These are phyloP conservation scores for Coniosporium apollinis DNA, from an alignment of 495 filamentous ascomycete species.

Conservation along the genomic window DNA sequence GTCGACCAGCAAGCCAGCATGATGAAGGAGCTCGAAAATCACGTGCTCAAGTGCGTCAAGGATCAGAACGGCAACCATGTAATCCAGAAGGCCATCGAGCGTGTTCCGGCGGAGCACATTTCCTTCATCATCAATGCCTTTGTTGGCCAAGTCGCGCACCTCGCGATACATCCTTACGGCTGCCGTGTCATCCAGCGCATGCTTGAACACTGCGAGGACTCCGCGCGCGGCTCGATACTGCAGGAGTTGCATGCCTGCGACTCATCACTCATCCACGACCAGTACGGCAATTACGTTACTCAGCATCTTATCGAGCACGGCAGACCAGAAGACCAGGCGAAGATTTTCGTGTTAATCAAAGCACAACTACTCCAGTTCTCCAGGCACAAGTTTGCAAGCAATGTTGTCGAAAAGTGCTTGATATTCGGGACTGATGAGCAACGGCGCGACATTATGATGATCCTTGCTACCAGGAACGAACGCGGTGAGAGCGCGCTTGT, in stretches of 20 bases:
- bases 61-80: slow-evolving; percentile 96
- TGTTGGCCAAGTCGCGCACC: slow-evolving; percentile 55
- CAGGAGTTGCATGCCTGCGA: slow-evolving; percentile 64
- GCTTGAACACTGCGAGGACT: slow-evolving; percentile 66
- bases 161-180: slow-evolving; percentile 71
- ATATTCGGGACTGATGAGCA: slow-evolving; percentile 52
- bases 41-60: slow-evolving; percentile 65
- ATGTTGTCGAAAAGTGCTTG: slow-evolving; percentile 94
- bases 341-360: slow-evolving; percentile 58
- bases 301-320: slow-evolving; percentile 87
- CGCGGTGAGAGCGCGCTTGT: slow-evolving; percentile 52
- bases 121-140: slow-evolving; percentile 83
- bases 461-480: slow-evolving; percentile 40
- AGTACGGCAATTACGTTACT: slow-evolving; percentile 93
- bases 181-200: slow-evolving; percentile 91
- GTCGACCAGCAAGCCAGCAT: slow-evolving; percentile 76
- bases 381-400: slow-evolving; percentile 93
- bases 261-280: slow-evolving; percentile 58
- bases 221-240: slow-evolving; percentile 53
- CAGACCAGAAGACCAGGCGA: slow-evolving; percentile 51
- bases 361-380: slow-evolving; percentile 54
- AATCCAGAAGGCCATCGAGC: slow-evolving; percentile 85
- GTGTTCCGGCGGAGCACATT: slow-evolving; percentile 65
- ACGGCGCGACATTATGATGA: slow-evolving; percentile 50
- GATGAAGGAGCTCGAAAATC: slow-evolving; percentile 64